Base-by-base conservation (phyloP, 306 rosid genomes). In the Clitoria ternatea region DNA sequence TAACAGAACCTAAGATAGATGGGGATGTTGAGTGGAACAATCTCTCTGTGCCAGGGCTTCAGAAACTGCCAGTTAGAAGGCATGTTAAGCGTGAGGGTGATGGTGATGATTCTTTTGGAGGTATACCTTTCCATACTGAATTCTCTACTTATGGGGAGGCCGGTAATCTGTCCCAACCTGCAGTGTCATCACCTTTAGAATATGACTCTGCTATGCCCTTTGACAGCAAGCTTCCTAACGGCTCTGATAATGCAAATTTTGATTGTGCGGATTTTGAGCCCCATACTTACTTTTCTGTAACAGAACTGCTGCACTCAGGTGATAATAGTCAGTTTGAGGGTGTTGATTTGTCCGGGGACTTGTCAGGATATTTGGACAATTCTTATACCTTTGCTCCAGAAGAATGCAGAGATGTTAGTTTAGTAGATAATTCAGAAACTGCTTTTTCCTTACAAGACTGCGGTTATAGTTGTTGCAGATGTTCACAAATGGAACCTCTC, bases 21-120 rank as follows among this genome's bases (percentile, higher is more conserved):
- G 68, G 63, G 53, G 89, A 89, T 76, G 67, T 54, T 63, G 90
- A 87, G 53, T 81, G 89, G 97, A 87, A 83, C 67, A 15, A 68
- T 73, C 67, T 72, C 59, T 53, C 83, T 75, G 85, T 57, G 70
- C 86, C 80, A 24, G 89, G 83, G 71, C 97, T 77, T 14, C 87
- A 69, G 64, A 95, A 95, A 84, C 87, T 91, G 66, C 96, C 88
- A 2, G 87, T 95, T 60, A 80, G 99, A 76, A 81, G 99, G 85
- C 86, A 85, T 12, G 75, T 77, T 66, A 94, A 89, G 83, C 87
- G 29, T 5, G 96, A 86, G 66, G 97, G 83, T 53, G 99, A 86
- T 55, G 69, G 26, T 7, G 92, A 87, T 63, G 81, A 40, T 50
- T 81, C 79, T 72, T 74, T 69, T 48, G 85, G 57, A n/a, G 69